Evolutionary conservation across 2,329 filamentous ascomycete genomes (phyloP).

Genomic region (Trichoderma afroharzianum): DNA sequence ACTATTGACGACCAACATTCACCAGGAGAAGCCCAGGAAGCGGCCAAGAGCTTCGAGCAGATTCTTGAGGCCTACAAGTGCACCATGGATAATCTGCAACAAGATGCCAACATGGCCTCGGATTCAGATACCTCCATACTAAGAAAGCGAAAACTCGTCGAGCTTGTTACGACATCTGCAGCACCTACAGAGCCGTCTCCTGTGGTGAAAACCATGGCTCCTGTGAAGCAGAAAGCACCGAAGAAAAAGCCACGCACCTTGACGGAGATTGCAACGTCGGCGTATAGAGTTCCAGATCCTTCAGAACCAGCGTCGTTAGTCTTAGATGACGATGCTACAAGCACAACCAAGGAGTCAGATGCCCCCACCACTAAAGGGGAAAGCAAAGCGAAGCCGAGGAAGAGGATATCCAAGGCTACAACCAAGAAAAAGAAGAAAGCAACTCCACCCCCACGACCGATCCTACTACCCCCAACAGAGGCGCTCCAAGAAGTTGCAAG

Average conservation of each 20-base stretch:
- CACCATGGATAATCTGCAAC: slow-evolving; percentile 23
- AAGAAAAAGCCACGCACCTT: slow-evolving; percentile 74
- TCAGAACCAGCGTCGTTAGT: slow-evolving; percentile 29
- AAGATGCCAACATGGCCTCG: slow-evolving; percentile 17
- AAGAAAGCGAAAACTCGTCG: slow-evolving; percentile 55
- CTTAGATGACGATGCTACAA: slow-evolving; percentile 42
- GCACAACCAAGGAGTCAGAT: neutral
- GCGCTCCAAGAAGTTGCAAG: slow-evolving; percentile 62
- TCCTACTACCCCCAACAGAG: slow-evolving; percentile 64
- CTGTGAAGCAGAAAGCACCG: slow-evolving; percentile 48
- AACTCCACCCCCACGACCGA: slow-evolving; percentile 38
- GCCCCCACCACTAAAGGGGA: slow-evolving; percentile 26
- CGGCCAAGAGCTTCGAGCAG: slow-evolving; percentile 39
- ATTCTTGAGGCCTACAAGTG: slow-evolving; percentile 44
- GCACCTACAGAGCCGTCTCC: slow-evolving; percentile 18
- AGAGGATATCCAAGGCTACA: slow-evolving; percentile 28
- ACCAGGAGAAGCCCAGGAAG: slow-evolving; percentile 13
- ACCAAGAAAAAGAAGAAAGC: slow-evolving; percentile 46
- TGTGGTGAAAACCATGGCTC: slow-evolving; percentile 29
- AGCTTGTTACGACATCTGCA: slow-evolving; percentile 41
- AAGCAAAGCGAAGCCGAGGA: slow-evolving; percentile 33
- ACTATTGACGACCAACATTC: slow-evolving; percentile 17
- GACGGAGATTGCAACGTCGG: slow-evolving; percentile 71
- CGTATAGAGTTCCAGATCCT: slow-evolving; percentile 47
- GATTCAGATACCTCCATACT: slow-evolving; percentile 35